Percentiles rank a stretch among this genome's conserved stretches.
phyloP scores from a whole-genome alignment of 768 basidiomycete genomes.

The Omphalotus guepiniiformis region DNA sequence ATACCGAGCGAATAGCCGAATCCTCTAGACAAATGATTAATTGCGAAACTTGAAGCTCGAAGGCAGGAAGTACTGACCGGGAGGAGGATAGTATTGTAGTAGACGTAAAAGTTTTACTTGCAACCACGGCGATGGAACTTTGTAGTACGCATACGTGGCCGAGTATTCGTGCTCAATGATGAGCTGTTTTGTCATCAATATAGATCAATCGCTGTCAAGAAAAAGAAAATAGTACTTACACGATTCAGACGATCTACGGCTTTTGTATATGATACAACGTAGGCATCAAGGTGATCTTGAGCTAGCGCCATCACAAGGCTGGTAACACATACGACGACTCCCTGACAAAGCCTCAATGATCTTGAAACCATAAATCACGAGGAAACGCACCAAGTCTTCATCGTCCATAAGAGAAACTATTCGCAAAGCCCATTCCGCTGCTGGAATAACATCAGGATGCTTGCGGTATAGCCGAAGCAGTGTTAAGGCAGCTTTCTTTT shows the following conservation, averaged over 20 bases:
- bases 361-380: background rate
- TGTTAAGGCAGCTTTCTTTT: conserved; percentile 97
- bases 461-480: conserved; percentile 91
- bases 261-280: conserved; percentile 88
- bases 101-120: conserved; percentile 93
- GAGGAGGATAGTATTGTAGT: conserved; percentile 93
- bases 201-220: conserved; percentile 3
- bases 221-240: conserved; percentile 39
- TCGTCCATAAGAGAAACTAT: conserved; percentile 97
- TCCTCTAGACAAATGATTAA: conserved; percentile 57
- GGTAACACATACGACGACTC: conserved; percentile 91
- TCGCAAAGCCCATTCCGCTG: conserved; percentile 92
- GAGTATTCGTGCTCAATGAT: conserved; percentile 88
- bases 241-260: conserved; percentile 86
- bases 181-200: conserved; percentile 45
- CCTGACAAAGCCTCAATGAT: conserved; percentile 39
- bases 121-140: conserved; percentile 95
- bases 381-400: conserved; percentile 61
- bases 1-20: conserved; percentile 64
- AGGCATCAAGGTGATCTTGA: conserved; percentile 90
- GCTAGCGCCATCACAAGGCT: conserved; percentile 92
- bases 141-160: conserved; percentile 92
- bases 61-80: conserved; percentile 51
- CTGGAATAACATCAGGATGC: conserved; percentile 90
- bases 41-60: background rate